Conservation (phyloP, 441 rosid genomes). For the Syzygium syzygioides region DNA sequence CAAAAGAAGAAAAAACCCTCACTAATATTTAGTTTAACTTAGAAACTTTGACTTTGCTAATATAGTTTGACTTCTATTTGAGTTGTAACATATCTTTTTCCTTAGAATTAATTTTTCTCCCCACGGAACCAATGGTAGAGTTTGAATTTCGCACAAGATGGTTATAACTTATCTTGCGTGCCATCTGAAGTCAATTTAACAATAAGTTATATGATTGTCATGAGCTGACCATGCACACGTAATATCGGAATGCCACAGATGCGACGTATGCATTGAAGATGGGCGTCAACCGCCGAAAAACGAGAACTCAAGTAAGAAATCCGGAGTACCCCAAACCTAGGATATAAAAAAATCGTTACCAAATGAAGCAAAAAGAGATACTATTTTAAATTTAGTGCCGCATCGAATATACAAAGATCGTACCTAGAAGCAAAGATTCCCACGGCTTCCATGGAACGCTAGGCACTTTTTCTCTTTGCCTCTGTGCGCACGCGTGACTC, state of each 20-base stretch:
- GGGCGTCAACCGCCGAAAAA: neutral
- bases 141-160: neutral
- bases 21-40: neutral
- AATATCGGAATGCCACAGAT: neutral
- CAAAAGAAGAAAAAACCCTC: neutral
- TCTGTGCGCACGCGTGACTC: neutral
- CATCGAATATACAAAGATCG: neutral
- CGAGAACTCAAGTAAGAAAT: neutral
- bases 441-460: neutral
- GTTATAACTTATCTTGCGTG: neutral
- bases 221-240: neutral
- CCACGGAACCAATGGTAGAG: accelerated
- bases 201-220: neutral
- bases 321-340: neutral
- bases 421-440: neutral
- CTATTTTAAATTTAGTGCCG: neutral
- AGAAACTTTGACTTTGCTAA: neutral
- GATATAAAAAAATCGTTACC: neutral
- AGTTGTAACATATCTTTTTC: neutral
- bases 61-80: neutral
- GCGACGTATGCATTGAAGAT: neutral
- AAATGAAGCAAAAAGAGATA: neutral
- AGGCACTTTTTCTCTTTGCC: neutral
- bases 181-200: neutral
- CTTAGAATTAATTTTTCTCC: neutral